Evolutionary conservation across 2,329 filamentous ascomycete species (phyloP), one percentile per base, ranked within the genome.

Genomic region (Ascosphaera pollenicola): DNA sequence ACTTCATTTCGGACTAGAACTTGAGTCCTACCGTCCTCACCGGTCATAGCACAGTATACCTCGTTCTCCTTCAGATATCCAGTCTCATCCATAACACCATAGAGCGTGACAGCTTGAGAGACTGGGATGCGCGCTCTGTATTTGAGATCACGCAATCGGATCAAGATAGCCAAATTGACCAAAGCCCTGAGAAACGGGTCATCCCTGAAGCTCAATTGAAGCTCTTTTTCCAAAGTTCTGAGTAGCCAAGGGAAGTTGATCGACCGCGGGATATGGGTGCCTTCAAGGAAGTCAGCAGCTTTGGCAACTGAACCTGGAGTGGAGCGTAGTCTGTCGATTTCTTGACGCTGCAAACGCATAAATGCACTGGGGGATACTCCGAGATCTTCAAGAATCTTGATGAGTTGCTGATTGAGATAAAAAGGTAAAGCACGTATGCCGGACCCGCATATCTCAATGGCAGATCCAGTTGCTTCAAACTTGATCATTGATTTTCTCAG

Each of bases 311-410:
- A 68, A 0, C 64, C 57, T 0, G 75, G 75, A 36, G 78, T 70
- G 8, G 56, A 55, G 2, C 71, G 66, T 3, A 91, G 59, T 10
- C 65, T 59, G 0, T 64, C 46, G 3, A 89, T 57, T 19, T 75
- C 75, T n/a, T 60, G 58, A 1, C 62, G 58, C 52, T 89, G 82
- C 1, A 81, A 56, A 0, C 62, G 49, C 8, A 77, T 50, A 45
- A 92, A 87, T 52, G 69, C 76, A 0, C 55, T 41, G 1, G 59
- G 49, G 0, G 62, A 51, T 0, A 78, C 72, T 0, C 68, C 66
- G 53, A 87, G 73, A 46, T 91, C 83, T 49, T 92, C 83, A 1
- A 92, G 54, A 3, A 91, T 83, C 52, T 91, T 91, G 57, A 91
- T 83, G 43, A 85, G 64, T 46, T 81, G 80, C 1, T 78, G 73